Base-by-base conservation (phyloP, 1,284 basidiomycete species). In the Chondrostereum purpureum region DNA sequence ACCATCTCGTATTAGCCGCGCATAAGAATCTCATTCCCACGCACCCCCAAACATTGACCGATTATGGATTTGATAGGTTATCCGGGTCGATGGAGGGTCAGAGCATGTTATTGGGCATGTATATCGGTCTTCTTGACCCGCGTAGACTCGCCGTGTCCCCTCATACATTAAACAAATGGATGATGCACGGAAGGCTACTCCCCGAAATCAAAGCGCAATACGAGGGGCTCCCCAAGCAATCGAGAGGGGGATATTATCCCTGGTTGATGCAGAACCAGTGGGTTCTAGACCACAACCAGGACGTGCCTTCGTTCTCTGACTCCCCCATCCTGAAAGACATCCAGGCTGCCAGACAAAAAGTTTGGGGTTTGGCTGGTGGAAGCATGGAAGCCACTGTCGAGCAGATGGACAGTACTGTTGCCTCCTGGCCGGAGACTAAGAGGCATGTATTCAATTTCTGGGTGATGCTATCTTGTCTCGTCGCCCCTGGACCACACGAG, bases 41-140 rank as follows among this genome's bases (percentile, higher is more conserved):
- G 5, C 55, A 68, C 47, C 33, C 42, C 2, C 59, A 64, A 44
- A 68, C 67, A 5, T 46, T 54, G 17, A 24, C 49, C 17, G 67
- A 70, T 43, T 71, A 63, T 44, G 66, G 66, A 4, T 70, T 72
- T 50, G 39, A 49, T 8, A 55, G 55, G 8, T n/a, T n/a, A n/a
- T 55, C 56, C 1, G 42, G 44, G 13, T 45, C 45, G 1, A 27
- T 43, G 4, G 45, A 47, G 17, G 53, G 56, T 14, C 31, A 46
- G 16, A 45, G 46, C 4, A 51, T 53, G 19, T 53, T 69, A 1
- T 43, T 67, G 10, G 63, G 62, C 3, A 46, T 70, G 1, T 70
- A 66, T 20, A 46, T 53, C 4, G 62, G 58, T 8, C 50, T 68
- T 4, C 46, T 66, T n/a, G n/a, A n/a, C n/a, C n/a, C n/a, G n/a